These are phyloP conservation scores for Gloeostereum incarnatum DNA, from an alignment of 768 basidiomycete species.

Conservation along the genomic window DNA sequence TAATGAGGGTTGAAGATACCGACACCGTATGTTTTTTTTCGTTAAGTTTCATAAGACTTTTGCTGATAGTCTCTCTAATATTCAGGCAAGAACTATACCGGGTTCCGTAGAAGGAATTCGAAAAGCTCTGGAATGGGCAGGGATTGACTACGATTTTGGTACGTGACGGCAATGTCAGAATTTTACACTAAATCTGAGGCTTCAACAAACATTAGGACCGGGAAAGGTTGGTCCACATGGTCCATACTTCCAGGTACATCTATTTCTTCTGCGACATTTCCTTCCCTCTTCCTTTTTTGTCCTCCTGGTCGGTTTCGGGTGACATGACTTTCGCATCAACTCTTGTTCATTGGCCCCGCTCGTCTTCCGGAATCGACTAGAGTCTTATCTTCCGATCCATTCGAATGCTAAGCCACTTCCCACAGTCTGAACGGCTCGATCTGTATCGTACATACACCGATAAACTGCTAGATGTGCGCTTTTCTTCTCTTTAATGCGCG, in stretches of 20 bases:
- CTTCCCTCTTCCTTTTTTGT: too few relatives aligned
- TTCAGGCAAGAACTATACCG: constrained; percentile 72
- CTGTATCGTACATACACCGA: constrained; percentile 70
- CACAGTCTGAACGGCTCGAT: constrained; percentile 81
- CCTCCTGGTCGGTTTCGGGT: too few relatives aligned
- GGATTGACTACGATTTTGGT: constrained; percentile 90
- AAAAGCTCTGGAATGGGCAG: constrained; percentile 80
- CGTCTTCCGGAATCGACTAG: too few relatives aligned
- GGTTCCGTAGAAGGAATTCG: constrained; percentile 80
- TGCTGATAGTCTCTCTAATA: neutral
- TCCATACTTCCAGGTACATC: constrained; percentile 92
- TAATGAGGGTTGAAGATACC: constrained; percentile 92
- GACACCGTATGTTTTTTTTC: constrained; percentile 57
- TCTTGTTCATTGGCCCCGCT: too few relatives aligned
- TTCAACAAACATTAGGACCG: constrained; percentile 45
- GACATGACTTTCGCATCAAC: too few relatives aligned
- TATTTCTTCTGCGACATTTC: too few relatives aligned
- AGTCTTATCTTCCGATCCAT: neutral
- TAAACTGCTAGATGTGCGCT: constrained; percentile 68
- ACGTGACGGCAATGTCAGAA: too few relatives aligned
- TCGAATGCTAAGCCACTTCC: constrained; percentile 4
- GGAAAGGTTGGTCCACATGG: constrained; percentile 64
- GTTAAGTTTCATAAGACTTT: neutral
- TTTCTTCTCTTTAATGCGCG: neutral
- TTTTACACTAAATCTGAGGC: neutral